Base-by-base conservation (phyloP, 108 stramenopile species). In the Nitzschia sp. region DNA sequence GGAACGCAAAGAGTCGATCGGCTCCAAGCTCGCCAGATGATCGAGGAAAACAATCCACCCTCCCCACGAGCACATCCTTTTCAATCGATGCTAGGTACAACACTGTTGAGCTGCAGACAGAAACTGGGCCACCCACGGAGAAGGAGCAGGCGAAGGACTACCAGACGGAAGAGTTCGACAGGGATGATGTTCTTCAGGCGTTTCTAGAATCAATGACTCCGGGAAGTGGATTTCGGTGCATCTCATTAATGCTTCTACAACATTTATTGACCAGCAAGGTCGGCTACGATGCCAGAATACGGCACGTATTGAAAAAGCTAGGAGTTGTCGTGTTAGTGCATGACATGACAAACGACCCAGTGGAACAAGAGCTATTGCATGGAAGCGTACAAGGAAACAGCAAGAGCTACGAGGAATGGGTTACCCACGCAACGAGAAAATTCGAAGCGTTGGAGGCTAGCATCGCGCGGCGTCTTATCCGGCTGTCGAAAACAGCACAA, bases 241-340 rank as follows among this genome's bases (percentile, higher is more conserved):
- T 94, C 34, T 75, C 93, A 0, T 45, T 94, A 56, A 54, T 91
- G 32, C 55, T 94, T 49, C 72, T 91, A 29, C 86, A 91, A 33
- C 86, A 94, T 71, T 63, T 94, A 3, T 64, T 94, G 31, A 62
- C 72, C 19, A 85, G 84, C 46, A 65, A 82, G 24, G 65, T 61
- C 6, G 93, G 93, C 13, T 94, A 94, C 49, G 93, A 94, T 76
- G 85, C 93, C 18, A 57, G 93, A 49, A 75, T 90, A 29, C 88
- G 93, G 15, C 86, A 85, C 21, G 89, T 75, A n/a, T 66, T 88
- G 61, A 91, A 94, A 54, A 85, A 81, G 51, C 61, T 94, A 19
- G 88, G 85, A n/a, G 89, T 94, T 48, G 54, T 94, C 26, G 78
- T 94, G 18, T 60, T 94, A 51, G 70, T 72, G 9, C 86, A 86